Conservation (phyloP, 2,329 filamentous ascomycete species). For the Cadophora sp. region DNA sequence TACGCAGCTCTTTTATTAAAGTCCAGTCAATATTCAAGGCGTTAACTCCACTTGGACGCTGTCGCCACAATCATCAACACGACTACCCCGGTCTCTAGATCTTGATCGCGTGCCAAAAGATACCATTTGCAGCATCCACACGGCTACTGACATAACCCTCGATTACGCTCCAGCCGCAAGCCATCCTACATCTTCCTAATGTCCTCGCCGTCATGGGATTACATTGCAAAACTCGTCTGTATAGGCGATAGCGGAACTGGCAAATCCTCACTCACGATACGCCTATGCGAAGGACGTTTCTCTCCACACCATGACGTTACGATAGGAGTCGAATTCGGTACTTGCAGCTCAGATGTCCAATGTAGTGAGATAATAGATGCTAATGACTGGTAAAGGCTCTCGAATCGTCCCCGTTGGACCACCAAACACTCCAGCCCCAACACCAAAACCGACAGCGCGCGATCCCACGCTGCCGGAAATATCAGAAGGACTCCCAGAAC, state of each 20-base stretch:
- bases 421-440: conserved; percentile 62
- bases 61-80: conserved; percentile 12
- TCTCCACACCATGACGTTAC: conserved; percentile 95
- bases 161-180: conserved; percentile 24
- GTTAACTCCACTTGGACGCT: background rate
- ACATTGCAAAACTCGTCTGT: conserved; percentile 98
- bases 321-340: conserved; percentile 48
- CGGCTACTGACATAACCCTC: background rate
- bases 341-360: background rate
- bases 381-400: conserved; percentile 75
- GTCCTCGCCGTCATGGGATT: conserved; percentile 84
- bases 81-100: background rate
- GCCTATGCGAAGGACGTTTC: conserved; percentile 96
- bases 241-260: conserved; percentile 96
- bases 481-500: conserved; percentile 57
- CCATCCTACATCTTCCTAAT: conserved; percentile 46
- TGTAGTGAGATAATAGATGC: conserved; percentile 87
- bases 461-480: conserved; percentile 38
- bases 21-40: no score
- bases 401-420: conserved; percentile 91
- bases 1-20: background rate
- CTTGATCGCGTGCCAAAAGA: conserved; percentile 24
- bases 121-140: conserved; percentile 1
- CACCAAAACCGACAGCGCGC: conserved; percentile 51
- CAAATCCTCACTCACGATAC: conserved; percentile 92